phyloP scores from a whole-genome alignment of 306 rosid species.

The Medicago ruthenica region DNA sequence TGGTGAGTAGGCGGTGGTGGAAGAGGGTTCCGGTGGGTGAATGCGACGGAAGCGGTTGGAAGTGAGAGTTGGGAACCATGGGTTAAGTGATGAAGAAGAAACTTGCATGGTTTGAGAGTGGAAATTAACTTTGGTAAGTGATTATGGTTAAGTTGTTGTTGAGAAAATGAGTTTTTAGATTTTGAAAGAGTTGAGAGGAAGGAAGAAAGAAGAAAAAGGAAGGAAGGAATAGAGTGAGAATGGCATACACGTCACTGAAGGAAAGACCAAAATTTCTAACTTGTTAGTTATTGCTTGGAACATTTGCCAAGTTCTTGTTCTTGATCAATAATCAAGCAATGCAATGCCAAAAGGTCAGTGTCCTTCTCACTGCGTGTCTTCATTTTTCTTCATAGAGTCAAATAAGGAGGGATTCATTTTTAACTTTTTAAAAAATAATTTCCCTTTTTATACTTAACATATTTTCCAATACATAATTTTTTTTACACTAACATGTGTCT shows the following conservation, averaged over 20 bases:
- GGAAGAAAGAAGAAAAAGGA: not conserved
- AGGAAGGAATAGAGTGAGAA: conserved; percentile 56
- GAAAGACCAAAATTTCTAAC: conserved; percentile 33
- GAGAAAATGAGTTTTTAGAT: not conserved
- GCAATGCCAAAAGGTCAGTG: conserved; percentile 17
- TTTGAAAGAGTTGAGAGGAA: not conserved
- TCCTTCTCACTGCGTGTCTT: not conserved
- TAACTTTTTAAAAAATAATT: too few relatives aligned
- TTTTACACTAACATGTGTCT: too few relatives aligned
- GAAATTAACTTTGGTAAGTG: not conserved
- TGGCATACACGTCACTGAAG: conserved; percentile 49
- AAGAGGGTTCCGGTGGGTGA: conserved; percentile 37
- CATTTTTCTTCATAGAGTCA: not conserved
- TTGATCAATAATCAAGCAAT: not conserved
- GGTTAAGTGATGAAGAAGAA: conserved; percentile 41
- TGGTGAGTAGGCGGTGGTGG: conserved; percentile 35
- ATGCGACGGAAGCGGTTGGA: conserved; percentile 28
- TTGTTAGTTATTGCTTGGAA: not conserved
- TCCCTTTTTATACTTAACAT: too few relatives aligned
- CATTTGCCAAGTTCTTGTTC: not conserved
- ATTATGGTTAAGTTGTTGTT: not conserved
- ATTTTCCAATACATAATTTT: too few relatives aligned
- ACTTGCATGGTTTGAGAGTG: conserved; percentile 48
- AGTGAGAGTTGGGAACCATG: conserved; percentile 37
- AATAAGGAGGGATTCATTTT: too few relatives aligned